Conservation (phyloP, 2,329 filamentous ascomycete species). For the Fusarium globosum region DNA sequence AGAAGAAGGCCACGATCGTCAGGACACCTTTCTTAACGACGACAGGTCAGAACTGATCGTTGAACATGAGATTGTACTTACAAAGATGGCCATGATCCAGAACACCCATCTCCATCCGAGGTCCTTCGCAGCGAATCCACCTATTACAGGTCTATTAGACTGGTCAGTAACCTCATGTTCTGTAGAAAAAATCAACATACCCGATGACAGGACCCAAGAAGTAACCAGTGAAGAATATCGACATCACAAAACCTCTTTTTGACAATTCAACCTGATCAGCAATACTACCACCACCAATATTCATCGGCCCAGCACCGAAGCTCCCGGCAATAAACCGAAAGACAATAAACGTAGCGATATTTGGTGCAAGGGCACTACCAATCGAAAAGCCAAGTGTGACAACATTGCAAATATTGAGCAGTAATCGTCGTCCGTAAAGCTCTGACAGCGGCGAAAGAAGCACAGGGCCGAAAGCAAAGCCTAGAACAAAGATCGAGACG, state of each 20-base stretch:
- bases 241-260: conserved; percentile 13
- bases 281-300: conserved; percentile 14
- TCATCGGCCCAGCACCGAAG: conserved; percentile 15
- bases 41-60: background rate
- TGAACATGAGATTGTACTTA: background rate
- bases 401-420: conserved; percentile 11
- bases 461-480: conserved; percentile 12
- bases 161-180: background rate
- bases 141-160: background rate
- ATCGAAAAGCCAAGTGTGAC: conserved; percentile 8
- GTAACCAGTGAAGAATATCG: conserved; percentile 14
- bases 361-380: background rate
- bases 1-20: background rate
- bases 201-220: conserved; percentile 11
- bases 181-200: background rate
- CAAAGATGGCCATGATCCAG: conserved; percentile 20
- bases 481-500: conserved; percentile 13
- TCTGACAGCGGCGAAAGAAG: conserved; percentile 13
- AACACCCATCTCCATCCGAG: conserved; percentile 21
- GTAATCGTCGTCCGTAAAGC: conserved; percentile 7
- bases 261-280: background rate
- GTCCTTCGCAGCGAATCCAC: conserved; percentile 4
- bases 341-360: conserved; percentile 1
- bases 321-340: conserved; percentile 12
- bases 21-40: background rate